Evolutionary conservation across 345 rosid genomes (phyloP), one percentile per base, ranked within the genome.

Genomic region (Noccaea bulbosa): DNA sequence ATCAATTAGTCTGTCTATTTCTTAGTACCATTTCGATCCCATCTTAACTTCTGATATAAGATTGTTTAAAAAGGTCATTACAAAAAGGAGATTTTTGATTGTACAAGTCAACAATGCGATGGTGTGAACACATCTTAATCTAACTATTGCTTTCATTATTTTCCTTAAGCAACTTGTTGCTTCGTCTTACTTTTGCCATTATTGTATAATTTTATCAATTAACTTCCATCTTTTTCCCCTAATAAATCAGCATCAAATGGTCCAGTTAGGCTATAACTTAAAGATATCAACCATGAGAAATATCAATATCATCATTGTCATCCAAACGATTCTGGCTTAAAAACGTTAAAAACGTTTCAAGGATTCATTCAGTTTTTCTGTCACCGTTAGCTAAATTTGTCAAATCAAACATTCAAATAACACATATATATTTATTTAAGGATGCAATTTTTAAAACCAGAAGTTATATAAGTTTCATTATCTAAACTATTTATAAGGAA

Each of bases 71-170:
- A 24, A 24, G 35, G 35, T 2, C 32, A 27, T 38, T 3, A 15
- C 59, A 52, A 12, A 30, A 11, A 5, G 15, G 15, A 8, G 24
- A 7, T 1, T 0, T 43, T 63, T 11, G 6, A 40, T 57, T 47
- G 37, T 39, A 46, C 11, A 57, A 32, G 71, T 56, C 66, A 65
- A 57, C 37, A 40, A 48, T 66, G 66, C 52, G 51, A 17, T 22
- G 38, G 61, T 39, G 58, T 73, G 66, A 73, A 57, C 77, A 69
- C 65, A 24, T 49, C 51, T 41, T 71, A 72, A 72, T 51, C 16
- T 45, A 33, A 62, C 9, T 64, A 54, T 45, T 64, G 50, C 57
- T 37, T 55, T 27, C 43, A 37, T 64, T 35, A 55, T 12, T 64
- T 4, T 43, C 58, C 8, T 24, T 24, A 73, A 65, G 67, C 39